phyloP scores from a whole-genome alignment of 2,329 filamentous ascomycete species.

The Neofusicoccum laricinum region DNA sequence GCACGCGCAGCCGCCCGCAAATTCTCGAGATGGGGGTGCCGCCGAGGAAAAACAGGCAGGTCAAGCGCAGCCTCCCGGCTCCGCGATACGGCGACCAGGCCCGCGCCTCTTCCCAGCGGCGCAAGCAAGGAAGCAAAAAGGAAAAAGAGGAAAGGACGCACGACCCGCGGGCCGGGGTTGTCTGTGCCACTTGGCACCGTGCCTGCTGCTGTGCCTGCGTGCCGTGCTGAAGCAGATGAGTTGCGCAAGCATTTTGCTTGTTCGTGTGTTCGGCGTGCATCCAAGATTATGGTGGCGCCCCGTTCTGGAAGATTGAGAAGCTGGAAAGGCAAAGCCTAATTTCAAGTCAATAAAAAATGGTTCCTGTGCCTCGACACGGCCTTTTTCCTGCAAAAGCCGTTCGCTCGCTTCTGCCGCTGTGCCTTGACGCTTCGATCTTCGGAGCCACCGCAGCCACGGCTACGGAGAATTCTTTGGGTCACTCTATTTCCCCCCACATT shows the following conservation, averaged over 20 bases:
- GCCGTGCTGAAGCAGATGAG: background rate
- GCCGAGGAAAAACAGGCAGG: background rate
- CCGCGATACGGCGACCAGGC: background rate
- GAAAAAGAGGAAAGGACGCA: background rate
- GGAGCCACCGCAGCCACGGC: background rate
- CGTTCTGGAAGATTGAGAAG: conserved; percentile 10
- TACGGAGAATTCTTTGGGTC: conserved; percentile 13
- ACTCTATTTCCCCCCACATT: background rate
- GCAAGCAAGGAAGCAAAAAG: background rate
- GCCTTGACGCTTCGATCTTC: background rate
- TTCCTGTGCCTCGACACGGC: background rate
- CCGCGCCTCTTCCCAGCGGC: background rate
- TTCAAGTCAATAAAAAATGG: conserved; percentile 7
- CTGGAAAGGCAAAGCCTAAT: background rate
- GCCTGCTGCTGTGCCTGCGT: background rate
- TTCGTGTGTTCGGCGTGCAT: conserved; percentile 5
- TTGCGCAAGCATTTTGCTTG: conserved; percentile 2
- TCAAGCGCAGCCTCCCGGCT: background rate
- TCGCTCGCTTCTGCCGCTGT: background rate
- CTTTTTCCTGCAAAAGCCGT: background rate
- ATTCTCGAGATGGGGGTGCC: background rate
- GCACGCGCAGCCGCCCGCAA: conserved; percentile 4
- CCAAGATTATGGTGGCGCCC: conserved; percentile 12
- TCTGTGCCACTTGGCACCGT: background rate
- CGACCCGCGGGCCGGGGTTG: no score